These are phyloP conservation scores for Amphibolis antarctica DNA, from an alignment of 106 monocot genomes.

Conservation along the genomic window DNA sequence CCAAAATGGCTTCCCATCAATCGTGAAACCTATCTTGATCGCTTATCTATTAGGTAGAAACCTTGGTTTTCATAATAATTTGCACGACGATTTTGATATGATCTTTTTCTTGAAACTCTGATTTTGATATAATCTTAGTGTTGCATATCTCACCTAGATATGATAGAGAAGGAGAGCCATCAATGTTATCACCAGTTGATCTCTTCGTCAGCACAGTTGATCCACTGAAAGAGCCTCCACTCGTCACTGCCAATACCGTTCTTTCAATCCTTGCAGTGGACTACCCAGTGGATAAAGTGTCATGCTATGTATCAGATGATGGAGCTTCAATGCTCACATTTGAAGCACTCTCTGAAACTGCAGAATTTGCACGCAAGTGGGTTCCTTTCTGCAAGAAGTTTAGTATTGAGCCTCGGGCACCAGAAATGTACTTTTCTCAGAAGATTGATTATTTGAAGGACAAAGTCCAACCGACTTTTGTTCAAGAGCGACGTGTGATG, in stretches of 20 bases:
- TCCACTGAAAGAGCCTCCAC: conserved; percentile 87
- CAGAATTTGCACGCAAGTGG: conserved; percentile 91
- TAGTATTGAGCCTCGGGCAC: conserved; percentile 79
- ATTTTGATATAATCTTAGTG: not conserved
- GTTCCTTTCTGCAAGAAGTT: conserved; percentile 98
- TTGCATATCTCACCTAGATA: conserved; percentile 27
- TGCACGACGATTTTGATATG: no score
- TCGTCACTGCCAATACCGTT: conserved; percentile 94
- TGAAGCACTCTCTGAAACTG: conserved; percentile 82
- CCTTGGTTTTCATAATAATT: no score
- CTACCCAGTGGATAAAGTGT: conserved; percentile 92
- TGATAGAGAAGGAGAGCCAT: conserved; percentile 81
- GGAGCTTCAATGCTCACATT: conserved; percentile 97
- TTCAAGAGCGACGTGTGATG: conserved; percentile 93
- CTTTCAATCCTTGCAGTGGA: conserved; percentile 87
- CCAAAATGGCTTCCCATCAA: conserved; percentile 98
- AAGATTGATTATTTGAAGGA: conserved; percentile 96
- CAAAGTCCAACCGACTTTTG: conserved; percentile 84
- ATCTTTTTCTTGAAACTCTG: no score
- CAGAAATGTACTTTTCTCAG: conserved; percentile 86
- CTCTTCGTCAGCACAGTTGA: conserved; percentile 94
- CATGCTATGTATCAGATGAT: conserved; percentile 96
- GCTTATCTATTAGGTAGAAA: conserved; percentile 71
- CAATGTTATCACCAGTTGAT: conserved; percentile 66
- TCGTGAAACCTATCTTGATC: conserved; percentile 90